Percentiles rank a stretch among this genome's conserved stretches.
Evolutionary conservation across 495 filamentous ascomycete species (phyloP).

Genomic region (Parmelia sp.): DNA sequence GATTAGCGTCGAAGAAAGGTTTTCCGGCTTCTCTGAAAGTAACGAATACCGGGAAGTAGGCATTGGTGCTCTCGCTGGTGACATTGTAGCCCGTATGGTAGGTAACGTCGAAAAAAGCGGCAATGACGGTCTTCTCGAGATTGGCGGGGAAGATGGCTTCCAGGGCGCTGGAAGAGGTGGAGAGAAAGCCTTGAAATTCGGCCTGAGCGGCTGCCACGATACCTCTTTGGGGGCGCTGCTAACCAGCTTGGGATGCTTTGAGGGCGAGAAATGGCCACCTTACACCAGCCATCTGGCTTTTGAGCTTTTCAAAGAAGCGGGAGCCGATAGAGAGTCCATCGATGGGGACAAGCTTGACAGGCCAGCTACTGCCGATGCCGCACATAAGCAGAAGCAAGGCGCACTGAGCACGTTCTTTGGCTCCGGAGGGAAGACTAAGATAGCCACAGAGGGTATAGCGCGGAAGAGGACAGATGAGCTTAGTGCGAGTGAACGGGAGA

Average conservation of each 20-base stretch:
- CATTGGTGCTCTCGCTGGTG: slow-evolving; percentile 76
- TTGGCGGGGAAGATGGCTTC: slow-evolving; percentile 38
- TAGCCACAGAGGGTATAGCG: slow-evolving; percentile 16
- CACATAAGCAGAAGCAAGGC: slow-evolving; percentile 23
- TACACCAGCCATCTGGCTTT: slow-evolving; percentile 89
- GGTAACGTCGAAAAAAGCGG: slow-evolving; percentile 58
- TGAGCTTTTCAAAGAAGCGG: slow-evolving; percentile 66
- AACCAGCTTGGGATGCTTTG: slow-evolving; percentile 70
- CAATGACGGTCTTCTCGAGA: slow-evolving; percentile 48
- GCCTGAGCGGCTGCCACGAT: slow-evolving; percentile 85
- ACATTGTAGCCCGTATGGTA: slow-evolving; percentile 80
- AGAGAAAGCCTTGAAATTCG: slow-evolving; percentile 57
- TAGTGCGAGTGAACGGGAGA: slow-evolving; percentile 43
- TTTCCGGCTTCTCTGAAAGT: slow-evolving; percentile 74
- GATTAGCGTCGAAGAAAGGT: slow-evolving; percentile 91
- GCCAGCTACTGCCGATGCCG: slow-evolving; percentile 16
- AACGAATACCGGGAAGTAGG: slow-evolving; percentile 79
- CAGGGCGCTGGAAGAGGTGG: slow-evolving; percentile 35
- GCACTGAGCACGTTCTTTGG: slow-evolving; percentile 27
- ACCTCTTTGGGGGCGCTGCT: slow-evolving; percentile 82
- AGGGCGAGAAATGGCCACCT: slow-evolving; percentile 72
- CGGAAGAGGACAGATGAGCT: slow-evolving; percentile 47
- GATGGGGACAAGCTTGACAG: slow-evolving; percentile 12
- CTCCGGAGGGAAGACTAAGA: slow-evolving; percentile 7
- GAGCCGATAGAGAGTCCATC: slow-evolving; percentile 28